Evolutionary conservation across 139 green algal species (phyloP).

Genomic region (Micractinium sp.): DNA sequence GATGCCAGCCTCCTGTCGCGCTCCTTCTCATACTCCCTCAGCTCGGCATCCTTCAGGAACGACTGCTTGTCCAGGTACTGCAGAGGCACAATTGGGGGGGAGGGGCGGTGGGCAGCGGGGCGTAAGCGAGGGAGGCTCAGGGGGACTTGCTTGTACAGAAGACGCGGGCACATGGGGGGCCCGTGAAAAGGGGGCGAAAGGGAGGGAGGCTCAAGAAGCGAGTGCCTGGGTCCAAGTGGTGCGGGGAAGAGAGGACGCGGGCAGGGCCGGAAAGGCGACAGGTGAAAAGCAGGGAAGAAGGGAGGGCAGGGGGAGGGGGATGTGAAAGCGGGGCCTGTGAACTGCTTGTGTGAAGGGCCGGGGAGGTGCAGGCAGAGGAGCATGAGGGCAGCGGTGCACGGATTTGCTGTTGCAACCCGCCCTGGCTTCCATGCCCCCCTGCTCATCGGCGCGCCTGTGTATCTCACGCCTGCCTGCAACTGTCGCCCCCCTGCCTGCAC

Average conservation of each 20-base stretch:
- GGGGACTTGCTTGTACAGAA: no score
- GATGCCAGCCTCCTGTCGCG: constrained; percentile 72
- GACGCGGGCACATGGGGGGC: no score
- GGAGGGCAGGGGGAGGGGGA: background rate
- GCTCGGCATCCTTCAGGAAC: constrained; percentile 85
- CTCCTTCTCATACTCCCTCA: constrained; percentile 90
- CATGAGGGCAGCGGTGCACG: background rate
- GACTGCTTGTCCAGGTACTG: constrained; percentile 87
- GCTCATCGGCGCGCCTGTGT: no score
- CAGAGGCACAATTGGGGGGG: no score
- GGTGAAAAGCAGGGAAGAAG: background rate
- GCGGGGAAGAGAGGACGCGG: background rate
- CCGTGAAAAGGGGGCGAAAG: no score
- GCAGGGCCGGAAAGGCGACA: background rate
- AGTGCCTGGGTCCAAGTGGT: no score
- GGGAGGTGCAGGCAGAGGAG: background rate
- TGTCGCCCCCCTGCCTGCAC: background rate
- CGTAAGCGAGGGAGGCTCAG: background rate
- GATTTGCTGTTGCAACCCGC: background rate
- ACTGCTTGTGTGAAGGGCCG: background rate
- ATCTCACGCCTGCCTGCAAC: no score
- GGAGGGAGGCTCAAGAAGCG: no score
- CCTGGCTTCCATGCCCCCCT: no score
- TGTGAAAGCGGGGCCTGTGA: background rate
- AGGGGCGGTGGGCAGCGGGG: background rate